Percentiles rank a stretch among this genome's conserved stretches.
Conservation (phyloP, 805 yeast genomes). For the Suhomyces emberorum region DNA sequence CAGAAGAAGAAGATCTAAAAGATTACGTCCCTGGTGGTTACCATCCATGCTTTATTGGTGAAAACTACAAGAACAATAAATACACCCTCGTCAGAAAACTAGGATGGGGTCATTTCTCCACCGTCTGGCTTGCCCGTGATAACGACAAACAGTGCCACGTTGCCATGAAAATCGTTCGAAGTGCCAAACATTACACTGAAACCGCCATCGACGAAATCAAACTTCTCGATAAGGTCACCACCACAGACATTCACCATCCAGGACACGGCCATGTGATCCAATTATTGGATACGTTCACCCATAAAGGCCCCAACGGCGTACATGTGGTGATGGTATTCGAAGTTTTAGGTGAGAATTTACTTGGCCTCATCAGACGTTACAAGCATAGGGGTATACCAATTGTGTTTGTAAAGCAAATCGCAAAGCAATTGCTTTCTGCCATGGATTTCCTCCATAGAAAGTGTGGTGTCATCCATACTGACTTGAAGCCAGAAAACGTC, state of each 20-base stretch:
- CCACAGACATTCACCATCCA: conserved; percentile 63
- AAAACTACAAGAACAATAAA: conserved; percentile 68
- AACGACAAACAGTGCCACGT: conserved; percentile 63
- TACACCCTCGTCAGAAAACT: conserved; percentile 82
- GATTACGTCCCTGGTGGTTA: conserved; percentile 94
- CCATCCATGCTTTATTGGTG: conserved; percentile 92
- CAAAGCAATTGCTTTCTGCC: conserved; percentile 72
- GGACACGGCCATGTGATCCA: conserved; percentile 82
- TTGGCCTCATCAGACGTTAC: conserved; percentile 78
- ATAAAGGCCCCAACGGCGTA: conserved; percentile 84
- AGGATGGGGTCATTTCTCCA: conserved; percentile 99
- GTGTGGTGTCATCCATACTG: conserved; percentile 75
- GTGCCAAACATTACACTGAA: conserved; percentile 87
- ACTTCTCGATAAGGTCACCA: conserved; percentile 62
- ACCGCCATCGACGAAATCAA: conserved; percentile 94
- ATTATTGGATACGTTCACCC: conserved; percentile 79
- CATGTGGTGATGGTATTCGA: conserved; percentile 98
- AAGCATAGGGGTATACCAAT: conserved; percentile 78
- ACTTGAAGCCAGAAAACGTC: conserved; percentile 71
- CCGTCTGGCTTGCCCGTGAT: conserved; percentile 85
- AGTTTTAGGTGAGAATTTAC: conserved; percentile 88
- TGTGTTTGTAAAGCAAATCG: conserved; percentile 72
- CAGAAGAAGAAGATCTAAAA: conserved; percentile 77
- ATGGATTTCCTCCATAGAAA: conserved; percentile 69
- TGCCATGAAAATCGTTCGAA: conserved; percentile 90